Evolutionary conservation across 2,329 filamentous ascomycete species (phyloP), one percentile per base, ranked within the genome.

Genomic region (Chrysoporthe austroafricana): DNA sequence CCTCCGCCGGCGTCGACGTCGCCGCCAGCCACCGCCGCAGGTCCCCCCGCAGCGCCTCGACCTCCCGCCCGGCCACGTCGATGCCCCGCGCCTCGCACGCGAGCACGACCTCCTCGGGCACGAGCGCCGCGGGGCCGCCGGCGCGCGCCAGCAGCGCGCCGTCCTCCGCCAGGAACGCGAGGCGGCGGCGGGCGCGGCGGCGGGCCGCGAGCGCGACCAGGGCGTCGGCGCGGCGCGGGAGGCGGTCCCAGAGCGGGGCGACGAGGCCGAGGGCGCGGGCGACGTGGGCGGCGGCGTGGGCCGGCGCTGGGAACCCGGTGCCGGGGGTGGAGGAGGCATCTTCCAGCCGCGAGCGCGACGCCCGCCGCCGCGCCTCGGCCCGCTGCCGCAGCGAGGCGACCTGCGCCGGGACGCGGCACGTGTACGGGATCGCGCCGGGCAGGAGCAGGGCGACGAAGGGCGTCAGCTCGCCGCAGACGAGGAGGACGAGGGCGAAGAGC

Each of bases 391-490:
- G 79, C 50, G 88, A 84, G 46, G 84, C 80, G 7, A 92, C 81
- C 80, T 97, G 95, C 50, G 81, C 82, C 0, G 95, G 95, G 68
- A 97, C 91, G 13, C 93, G 87, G 77, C 95, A 97, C 0, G 93
- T 91, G 73, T 88, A 88, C 0, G 95, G 95, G 36, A 97, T 91
- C 32, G 93, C 82, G 48, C 81, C 81, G 26, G 89, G 88, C 36
- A 97, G 81, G 43, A 88, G 86, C 7, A 94, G 81, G 1, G 97
- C 90, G 6, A 96, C 79, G 6, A 98, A 75, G 0, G 94, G 93
- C 1, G 94, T 92, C 79, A 97, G 90, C 79, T 98, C 95, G 36
- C 94, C 95, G 76, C 91, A 92, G 18, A 97, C 70, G 0, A 95
- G 74, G 7, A 97, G 83, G 62, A 97, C 81, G 3, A 97, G 70